A percentile compares a stretch with the other conserved stretches of the same genome.
Conservation (phyloP, 495 filamentous ascomycete species). For the Penicillium silybi region DNA sequence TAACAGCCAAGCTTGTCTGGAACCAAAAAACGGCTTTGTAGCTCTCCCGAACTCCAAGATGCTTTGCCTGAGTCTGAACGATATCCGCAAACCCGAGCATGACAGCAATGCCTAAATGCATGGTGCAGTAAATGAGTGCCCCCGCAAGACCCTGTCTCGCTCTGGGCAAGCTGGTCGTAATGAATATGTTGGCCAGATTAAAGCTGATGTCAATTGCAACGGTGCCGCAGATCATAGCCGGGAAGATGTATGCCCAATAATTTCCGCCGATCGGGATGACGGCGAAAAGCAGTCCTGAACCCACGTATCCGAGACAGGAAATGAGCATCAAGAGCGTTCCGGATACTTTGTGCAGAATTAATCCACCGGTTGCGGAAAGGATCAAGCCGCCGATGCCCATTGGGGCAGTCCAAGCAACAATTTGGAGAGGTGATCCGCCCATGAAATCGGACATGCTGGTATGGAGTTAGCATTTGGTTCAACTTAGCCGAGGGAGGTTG, state of each 20-base stretch:
- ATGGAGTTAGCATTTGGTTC: slow-evolving; percentile 12
- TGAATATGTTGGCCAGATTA: slow-evolving; percentile 81
- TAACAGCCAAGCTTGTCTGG: slow-evolving; percentile 51
- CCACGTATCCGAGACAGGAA: slow-evolving; percentile 60
- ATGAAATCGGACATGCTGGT: slow-evolving; percentile 63
- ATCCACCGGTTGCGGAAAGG: slow-evolving; percentile 66
- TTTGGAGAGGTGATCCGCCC: slow-evolving; percentile 59
- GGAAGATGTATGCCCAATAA: slow-evolving; percentile 74
- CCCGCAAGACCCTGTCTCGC: slow-evolving; percentile 73
- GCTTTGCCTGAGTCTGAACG: slow-evolving; percentile 50
- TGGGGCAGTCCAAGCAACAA: slow-evolving; percentile 75
- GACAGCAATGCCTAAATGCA: slow-evolving; percentile 82
- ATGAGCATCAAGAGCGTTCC: slow-evolving; percentile 68
- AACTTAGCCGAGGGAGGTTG: background rate
- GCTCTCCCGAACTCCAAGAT: slow-evolving; percentile 42
- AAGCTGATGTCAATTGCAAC: slow-evolving; percentile 81
- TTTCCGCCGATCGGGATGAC: slow-evolving; percentile 58
- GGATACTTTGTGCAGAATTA: slow-evolving; percentile 70
- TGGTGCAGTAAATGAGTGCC: slow-evolving; percentile 58
- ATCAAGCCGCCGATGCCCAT: slow-evolving; percentile 73
- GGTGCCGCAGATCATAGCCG: slow-evolving; percentile 77
- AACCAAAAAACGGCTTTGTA: slow-evolving; percentile 70
- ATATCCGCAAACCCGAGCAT: slow-evolving; percentile 75
- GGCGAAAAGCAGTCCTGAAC: slow-evolving; percentile 67
- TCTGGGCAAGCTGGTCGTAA: slow-evolving; percentile 68